A percentile compares a stretch with the other conserved stretches of the same genome.
phyloP scores from a whole-genome alignment of 306 rosid species.

The Vigna nakashimae region DNA sequence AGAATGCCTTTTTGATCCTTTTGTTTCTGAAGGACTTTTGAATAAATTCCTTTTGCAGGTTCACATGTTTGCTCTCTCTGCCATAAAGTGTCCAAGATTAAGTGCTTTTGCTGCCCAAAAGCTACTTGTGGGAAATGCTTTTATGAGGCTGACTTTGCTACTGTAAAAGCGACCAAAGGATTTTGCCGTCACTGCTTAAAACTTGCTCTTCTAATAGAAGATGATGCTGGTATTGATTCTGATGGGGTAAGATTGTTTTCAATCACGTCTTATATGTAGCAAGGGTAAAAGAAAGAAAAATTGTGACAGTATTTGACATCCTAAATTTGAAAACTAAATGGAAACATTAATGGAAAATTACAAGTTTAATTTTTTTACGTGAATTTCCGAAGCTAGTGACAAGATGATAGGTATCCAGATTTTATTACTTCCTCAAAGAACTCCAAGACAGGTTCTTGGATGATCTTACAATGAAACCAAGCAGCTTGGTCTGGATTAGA shows the following conservation, averaged over 20 bases:
- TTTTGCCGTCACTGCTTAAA: conserved; percentile 63
- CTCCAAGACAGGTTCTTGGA: no score
- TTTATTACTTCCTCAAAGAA: no score
- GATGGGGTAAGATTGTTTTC: conserved; percentile 67
- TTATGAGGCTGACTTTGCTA: conserved; percentile 49
- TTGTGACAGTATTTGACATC: conserved; percentile 3
- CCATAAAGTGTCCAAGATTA: conserved; percentile 57
- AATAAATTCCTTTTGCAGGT: conserved; percentile 51
- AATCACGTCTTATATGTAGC: conserved; percentile 15
- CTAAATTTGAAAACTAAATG: conserved; percentile 25
- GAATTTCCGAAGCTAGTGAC: neutral
- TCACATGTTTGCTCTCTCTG: conserved; percentile 71
- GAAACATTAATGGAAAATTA: neutral
- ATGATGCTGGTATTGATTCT: conserved; percentile 58
- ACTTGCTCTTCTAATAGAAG: conserved; percentile 65
- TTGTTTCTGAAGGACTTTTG: conserved; percentile 38
- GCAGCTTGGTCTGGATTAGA: no score
- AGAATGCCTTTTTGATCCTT: conserved; percentile 8
- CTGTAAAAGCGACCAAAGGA: conserved; percentile 56
- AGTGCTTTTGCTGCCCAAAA: conserved; percentile 74
- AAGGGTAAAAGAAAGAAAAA: neutral
- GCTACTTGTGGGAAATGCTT: conserved; percentile 72
- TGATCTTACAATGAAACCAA: no score
- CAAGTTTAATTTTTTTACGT: neutral
- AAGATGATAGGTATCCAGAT: no score